Base-by-base conservation (phyloP, 805 yeast species). In the Cyberlindnera lachancei region DNA sequence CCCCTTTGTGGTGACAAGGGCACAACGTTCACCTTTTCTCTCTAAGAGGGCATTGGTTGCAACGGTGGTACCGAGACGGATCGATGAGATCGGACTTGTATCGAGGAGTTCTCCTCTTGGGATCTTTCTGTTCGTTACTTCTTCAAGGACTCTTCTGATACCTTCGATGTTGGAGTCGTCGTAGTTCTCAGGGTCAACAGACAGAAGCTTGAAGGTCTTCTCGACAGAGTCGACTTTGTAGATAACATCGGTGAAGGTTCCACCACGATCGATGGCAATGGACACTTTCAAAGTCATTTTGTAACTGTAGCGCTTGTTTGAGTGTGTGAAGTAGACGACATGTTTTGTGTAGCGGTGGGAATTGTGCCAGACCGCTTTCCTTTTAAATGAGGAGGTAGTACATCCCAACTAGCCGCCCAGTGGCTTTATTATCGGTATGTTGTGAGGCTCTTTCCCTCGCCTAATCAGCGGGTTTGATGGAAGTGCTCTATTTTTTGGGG, bases 11-110 rank as follows among this genome's bases (percentile, higher is more conserved):
- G 74, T 68, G 18, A 70, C 46, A 23, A 70, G 47, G 5, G 69
- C 64, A 29, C 68, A 70, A 23, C 49, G 46, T 1, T 66, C 73
- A 34, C 76, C 76, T 44, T 70, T 68, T 36, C 75, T 53, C 41
- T 69, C 75, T 30, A 70, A 55, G 27, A 70, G 52, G 0, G 76
- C 76, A 46, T 70, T 70, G 23, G 76, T 70, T 5, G 76, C 75
- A 7, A 68, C 73, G 1, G 73, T 68, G 21, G 73, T 68, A 3
- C 73, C 73, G 56, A 68, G 54, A 20, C 71, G 50, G 28, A 68
- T 65, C 21, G 63, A 57, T 7, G 59, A 58, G 27, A 68, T 64
- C 4, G 48, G 40, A 12, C 59, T 57, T 4, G 67, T 46, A 18
- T 56, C 58, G 27, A 67, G 48, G 7, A 48, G 50, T 17, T 42